phyloP scores from a whole-genome alignment of 2,329 filamentous ascomycete genomes.

The Davidsoniella eucalypti region DNA sequence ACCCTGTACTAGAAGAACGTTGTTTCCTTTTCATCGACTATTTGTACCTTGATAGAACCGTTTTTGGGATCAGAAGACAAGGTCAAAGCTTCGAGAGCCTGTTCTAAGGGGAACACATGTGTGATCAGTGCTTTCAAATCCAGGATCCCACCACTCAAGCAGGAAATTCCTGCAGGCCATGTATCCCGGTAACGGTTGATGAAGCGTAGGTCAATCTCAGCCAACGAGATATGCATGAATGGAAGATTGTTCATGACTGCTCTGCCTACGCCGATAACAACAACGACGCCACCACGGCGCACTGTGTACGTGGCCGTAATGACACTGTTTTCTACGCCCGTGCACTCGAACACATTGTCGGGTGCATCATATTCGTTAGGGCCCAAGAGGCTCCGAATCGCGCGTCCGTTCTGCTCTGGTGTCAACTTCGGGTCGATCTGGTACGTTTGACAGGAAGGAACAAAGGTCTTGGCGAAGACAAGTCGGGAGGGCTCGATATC shows the following conservation, averaged over 20 bases:
- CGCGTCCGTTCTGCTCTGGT: slow-evolving; percentile 31
- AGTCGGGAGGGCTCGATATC: slow-evolving; percentile 31
- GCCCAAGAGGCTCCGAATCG: slow-evolving; percentile 38
- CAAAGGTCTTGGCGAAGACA: slow-evolving; percentile 40
- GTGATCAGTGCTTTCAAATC: slow-evolving; percentile 45
- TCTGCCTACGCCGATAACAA: slow-evolving; percentile 48
- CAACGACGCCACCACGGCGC: slow-evolving; percentile 40
- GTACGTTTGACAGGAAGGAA: slow-evolving; percentile 38
- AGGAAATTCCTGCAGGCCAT: slow-evolving; percentile 49
- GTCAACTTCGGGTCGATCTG: slow-evolving; percentile 30
- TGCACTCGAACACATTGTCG: slow-evolving; percentile 46
- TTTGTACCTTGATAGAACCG: slow-evolving; percentile 23
- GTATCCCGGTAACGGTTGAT: slow-evolving; percentile 56
- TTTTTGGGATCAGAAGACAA: slow-evolving; percentile 21
- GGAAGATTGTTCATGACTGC: slow-evolving; percentile 47
- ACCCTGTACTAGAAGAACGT: not conserved
- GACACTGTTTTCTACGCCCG: slow-evolving; percentile 47
- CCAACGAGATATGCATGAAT: slow-evolving; percentile 48
- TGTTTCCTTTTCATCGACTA: slow-evolving; percentile 16
- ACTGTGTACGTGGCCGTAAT: slow-evolving; percentile 40
- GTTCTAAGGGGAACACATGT: slow-evolving; percentile 45
- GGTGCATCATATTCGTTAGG: slow-evolving; percentile 39
- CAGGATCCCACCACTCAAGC: slow-evolving; percentile 40
- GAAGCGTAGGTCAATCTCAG: slow-evolving; percentile 52
- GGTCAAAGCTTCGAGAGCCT: slow-evolving; percentile 36